Evolutionary conservation across 345 rosid genomes (phyloP).

Genomic region (Zanthoxylum bungeanum): DNA sequence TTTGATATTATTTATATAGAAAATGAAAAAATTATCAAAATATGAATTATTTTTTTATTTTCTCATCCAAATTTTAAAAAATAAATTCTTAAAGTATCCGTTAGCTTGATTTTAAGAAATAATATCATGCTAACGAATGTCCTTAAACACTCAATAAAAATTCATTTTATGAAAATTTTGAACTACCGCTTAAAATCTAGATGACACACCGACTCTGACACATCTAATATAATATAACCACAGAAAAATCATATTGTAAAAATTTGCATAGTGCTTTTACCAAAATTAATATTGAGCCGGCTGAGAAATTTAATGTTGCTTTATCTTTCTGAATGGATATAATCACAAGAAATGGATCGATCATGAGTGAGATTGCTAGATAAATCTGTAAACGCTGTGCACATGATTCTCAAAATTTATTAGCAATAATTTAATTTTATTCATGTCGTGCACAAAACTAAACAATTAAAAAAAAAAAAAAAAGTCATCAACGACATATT

Average conservation of each 20-base stretch:
- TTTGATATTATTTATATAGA: too few relatives aligned
- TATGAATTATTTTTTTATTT: too few relatives aligned
- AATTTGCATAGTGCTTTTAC: too few relatives aligned
- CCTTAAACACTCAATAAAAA: too few relatives aligned
- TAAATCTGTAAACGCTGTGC: not conserved
- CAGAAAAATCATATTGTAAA: too few relatives aligned
- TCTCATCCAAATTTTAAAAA: too few relatives aligned
- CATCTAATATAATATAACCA: not conserved
- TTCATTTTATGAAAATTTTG: too few relatives aligned
- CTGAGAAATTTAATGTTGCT: not conserved
- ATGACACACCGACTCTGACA: not conserved
- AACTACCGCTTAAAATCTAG: too few relatives aligned
- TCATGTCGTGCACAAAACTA: conserved; percentile 13
- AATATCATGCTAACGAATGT: too few relatives aligned
- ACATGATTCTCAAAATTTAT: not conserved
- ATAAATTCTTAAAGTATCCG: too few relatives aligned
- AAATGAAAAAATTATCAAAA: too few relatives aligned
- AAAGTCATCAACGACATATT: conserved; percentile 37
- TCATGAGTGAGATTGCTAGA: not conserved
- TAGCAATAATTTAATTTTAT: conserved; percentile 19
- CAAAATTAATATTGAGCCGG: not conserved
- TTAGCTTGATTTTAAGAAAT: too few relatives aligned
- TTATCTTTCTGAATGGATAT: not conserved
- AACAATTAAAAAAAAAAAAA: not conserved
- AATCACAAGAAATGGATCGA: not conserved